Evolutionary conservation across 164 flowering plant genomes (phyloP).

Genomic region (Euptelea pleiosperma): DNA sequence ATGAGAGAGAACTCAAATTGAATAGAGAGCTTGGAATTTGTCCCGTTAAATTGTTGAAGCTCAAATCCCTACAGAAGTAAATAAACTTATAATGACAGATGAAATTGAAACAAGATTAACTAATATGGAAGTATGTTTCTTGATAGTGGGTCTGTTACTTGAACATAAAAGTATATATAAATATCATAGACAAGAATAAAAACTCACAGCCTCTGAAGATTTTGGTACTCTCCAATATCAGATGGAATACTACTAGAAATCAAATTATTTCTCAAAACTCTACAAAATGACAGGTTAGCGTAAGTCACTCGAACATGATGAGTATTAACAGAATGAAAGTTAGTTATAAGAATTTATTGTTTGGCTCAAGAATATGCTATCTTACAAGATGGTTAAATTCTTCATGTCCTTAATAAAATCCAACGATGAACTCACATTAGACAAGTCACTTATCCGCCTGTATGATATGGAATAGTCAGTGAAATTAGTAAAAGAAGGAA

Average conservation of each 20-base stretch:
- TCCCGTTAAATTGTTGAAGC: slow-evolving; percentile 75
- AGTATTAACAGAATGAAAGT: neutral
- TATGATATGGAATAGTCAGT: slow-evolving; percentile 7
- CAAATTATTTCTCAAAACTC: slow-evolving; percentile 29
- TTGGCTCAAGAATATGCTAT: neutral
- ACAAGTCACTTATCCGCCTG: slow-evolving; percentile 71
- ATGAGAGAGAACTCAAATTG: slow-evolving; percentile 43
- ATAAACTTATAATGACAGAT: no score
- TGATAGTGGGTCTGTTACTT: no score
- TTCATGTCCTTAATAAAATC: slow-evolving; percentile 36
- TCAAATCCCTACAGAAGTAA: slow-evolving; percentile 57
- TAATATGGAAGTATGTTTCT: no score
- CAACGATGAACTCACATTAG: slow-evolving; percentile 61
- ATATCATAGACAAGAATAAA: neutral
- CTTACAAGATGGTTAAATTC: slow-evolving; percentile 32
- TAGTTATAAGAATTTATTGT: neutral
- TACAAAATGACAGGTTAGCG: slow-evolving; percentile 6
- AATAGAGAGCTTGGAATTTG: slow-evolving; percentile 54
- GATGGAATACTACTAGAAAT: slow-evolving; percentile 37
- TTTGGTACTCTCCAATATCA: slow-evolving; percentile 20
- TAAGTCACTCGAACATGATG: no score
- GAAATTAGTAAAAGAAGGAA: neutral
- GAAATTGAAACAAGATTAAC: no score
- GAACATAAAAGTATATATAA: no score
- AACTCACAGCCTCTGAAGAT: slow-evolving; percentile 33